These are phyloP conservation scores for Taiozyma sp. DNA, from an alignment of 1,139 yeast genomes.

Conservation along the genomic window DNA sequence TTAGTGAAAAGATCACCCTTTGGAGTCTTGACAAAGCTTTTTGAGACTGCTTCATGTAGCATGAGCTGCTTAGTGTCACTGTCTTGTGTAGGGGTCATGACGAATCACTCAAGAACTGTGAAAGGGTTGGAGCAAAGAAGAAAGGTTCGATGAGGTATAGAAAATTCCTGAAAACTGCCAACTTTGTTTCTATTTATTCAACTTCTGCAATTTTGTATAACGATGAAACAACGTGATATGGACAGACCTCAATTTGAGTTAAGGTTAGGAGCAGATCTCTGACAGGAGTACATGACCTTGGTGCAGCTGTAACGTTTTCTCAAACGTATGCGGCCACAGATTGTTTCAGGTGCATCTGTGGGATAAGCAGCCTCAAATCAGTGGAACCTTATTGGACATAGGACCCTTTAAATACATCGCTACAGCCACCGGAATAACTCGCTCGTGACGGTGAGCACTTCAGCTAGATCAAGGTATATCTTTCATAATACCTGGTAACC, in stretches of 20 bases:
- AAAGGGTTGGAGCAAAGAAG: background rate
- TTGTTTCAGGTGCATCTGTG: background rate
- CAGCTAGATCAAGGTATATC: background rate
- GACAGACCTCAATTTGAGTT: background rate
- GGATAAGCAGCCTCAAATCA: background rate
- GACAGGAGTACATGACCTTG: too few species aligned
- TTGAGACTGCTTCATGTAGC: constrained; percentile 40
- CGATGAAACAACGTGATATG: background rate
- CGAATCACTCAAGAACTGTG: background rate
- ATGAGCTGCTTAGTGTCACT: constrained; percentile 17
- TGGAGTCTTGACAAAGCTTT: constrained; percentile 43
- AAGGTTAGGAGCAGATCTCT: background rate
- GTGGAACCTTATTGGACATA: background rate
- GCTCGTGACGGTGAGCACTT: background rate
- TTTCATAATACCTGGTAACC: background rate
- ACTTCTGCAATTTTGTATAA: background rate
- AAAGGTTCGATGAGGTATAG: background rate
- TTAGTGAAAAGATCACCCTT: constrained; percentile 48
- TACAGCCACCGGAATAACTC: background rate
- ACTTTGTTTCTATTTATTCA: background rate
- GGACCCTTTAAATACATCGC: background rate
- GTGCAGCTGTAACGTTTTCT: too few species aligned
- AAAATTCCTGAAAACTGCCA: background rate
- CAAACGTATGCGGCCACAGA: background rate
- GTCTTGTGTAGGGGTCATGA: background rate